Evolutionary conservation across 352 stramenopile species (phyloP), one percentile per base, ranked within the genome.

Genomic region (Globisporangium okanoganense): DNA sequence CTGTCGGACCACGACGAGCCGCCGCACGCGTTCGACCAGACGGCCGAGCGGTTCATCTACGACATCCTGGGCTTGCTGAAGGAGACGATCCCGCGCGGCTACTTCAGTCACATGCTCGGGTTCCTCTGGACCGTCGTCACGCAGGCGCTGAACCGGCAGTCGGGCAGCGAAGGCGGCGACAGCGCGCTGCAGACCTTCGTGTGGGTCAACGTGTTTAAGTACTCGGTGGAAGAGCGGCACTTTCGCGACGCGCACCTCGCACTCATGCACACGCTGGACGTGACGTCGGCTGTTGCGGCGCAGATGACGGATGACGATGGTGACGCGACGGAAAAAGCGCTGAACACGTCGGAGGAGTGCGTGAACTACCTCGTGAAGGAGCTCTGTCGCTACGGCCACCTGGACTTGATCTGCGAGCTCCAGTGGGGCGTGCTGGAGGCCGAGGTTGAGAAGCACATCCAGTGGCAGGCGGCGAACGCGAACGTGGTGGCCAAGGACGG

Each of bases 151-250:
- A 67, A 70, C 25, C 71, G 76, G 5, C 40, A 45, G 40, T 58
- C 64, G 53, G 59, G 60, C 8, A 45, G 18, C 40, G 73, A 76
- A 5, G 49, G 62, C 36, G 76, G 62, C 41, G 76, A 71, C 29
- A 66, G 66, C 20, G 72, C 71, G 2, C 55, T 90, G 25, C 77
- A 92, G 65, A 85, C 79, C 5, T 92, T 92, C 52, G 72, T 90
- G 5, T 92, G 83, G 83, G 76, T 92, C 14, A 90, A 92, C 61
- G 76, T 92, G 54, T 92, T 92, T 54, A 92, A 92, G 64, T 86
- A 86, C 33, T 85, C 80, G 3, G 78, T 90, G 2, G 80, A 92
- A 31, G 76, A 86, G 27, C 73, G 62, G 25, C 40, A 66, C 16
- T 90, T 85, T 55, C 78, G 79, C 7, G 81, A 90, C 33, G 80